phyloP scores from a whole-genome alignment of 1,284 basidiomycete genomes.

The Stereum hirsutum region DNA sequence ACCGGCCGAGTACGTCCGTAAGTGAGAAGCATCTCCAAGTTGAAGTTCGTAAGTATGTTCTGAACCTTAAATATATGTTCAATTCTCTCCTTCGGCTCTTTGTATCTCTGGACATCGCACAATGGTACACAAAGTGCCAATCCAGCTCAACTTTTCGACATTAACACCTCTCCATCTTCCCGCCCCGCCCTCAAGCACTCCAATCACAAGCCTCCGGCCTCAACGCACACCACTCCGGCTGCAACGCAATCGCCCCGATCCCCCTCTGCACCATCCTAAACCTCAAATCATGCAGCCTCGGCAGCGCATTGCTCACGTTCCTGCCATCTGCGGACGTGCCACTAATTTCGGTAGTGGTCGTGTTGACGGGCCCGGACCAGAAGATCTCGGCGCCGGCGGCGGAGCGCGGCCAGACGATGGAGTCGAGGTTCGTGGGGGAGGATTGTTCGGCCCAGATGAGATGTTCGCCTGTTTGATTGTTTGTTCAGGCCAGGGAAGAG shows the following conservation, averaged over 20 bases:
- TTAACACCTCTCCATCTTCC: not conserved
- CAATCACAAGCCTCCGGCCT: constrained; percentile 55
- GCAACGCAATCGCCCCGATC: constrained; percentile 57
- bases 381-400: constrained; percentile 75
- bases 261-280: constrained; percentile 66
- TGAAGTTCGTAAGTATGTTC: no score
- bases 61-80: no score
- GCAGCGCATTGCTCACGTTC: constrained; percentile 52
- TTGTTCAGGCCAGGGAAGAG: not conserved
- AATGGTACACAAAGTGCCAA: not conserved
- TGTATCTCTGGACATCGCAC: not conserved
- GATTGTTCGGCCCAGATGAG: constrained; percentile 78
- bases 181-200: not conserved
- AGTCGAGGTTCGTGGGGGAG: constrained; percentile 60
- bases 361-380: constrained; percentile 59
- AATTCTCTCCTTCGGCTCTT: not conserved
- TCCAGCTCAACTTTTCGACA: not conserved
- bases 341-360: no score
- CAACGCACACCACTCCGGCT: constrained; percentile 78
- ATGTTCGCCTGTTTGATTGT: no score
- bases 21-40: no score
- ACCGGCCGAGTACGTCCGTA: no score
- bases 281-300: constrained; percentile 68
- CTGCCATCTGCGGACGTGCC: no score
- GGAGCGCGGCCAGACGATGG: constrained; percentile 72